phyloP scores from a whole-genome alignment of 2,329 filamentous ascomycete species.

The Pestalotiopsis sp. region DNA sequence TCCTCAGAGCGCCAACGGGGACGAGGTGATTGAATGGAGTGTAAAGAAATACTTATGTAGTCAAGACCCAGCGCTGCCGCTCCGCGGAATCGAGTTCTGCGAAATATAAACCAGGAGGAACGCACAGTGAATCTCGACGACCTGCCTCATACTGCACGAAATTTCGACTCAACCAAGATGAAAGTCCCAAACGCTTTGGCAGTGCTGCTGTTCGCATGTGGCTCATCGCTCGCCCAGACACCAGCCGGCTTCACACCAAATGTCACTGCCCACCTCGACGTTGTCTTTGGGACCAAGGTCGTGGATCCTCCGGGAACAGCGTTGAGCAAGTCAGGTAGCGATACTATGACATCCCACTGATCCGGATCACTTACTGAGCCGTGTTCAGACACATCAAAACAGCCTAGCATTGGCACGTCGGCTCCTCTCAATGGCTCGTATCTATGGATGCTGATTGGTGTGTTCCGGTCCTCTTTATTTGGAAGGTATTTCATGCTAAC shows the following conservation, averaged over 20 bases:
- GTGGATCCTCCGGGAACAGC: conserved; percentile 27
- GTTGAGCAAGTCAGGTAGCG: conserved; percentile 23
- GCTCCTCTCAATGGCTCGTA: conserved; percentile 26
- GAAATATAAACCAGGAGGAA: neutral
- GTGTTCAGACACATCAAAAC: conserved; percentile 24
- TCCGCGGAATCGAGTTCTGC: neutral
- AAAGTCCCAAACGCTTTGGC: neutral
- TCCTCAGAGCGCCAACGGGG: neutral
- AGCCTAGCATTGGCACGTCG: conserved; percentile 29
- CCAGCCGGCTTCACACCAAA: conserved; percentile 11
- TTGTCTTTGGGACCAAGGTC: conserved; percentile 22
- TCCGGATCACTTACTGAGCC: neutral
- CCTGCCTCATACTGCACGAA: neutral
- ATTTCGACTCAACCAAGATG: neutral
- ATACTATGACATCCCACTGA: neutral
- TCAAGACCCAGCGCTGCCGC: neutral
- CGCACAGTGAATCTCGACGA: neutral
- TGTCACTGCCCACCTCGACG: conserved; percentile 12
- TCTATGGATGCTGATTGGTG: conserved; percentile 32
- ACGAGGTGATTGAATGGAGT: neutral
- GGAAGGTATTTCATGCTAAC: too few species aligned
- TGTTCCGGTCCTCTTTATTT: neutral
- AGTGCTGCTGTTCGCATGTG: neutral
- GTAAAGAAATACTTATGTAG: neutral
- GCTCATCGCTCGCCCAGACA: conserved; percentile 6